Evolutionary conservation across 805 yeast species (phyloP).

Genomic region (Zygoascus flipseniorum): DNA sequence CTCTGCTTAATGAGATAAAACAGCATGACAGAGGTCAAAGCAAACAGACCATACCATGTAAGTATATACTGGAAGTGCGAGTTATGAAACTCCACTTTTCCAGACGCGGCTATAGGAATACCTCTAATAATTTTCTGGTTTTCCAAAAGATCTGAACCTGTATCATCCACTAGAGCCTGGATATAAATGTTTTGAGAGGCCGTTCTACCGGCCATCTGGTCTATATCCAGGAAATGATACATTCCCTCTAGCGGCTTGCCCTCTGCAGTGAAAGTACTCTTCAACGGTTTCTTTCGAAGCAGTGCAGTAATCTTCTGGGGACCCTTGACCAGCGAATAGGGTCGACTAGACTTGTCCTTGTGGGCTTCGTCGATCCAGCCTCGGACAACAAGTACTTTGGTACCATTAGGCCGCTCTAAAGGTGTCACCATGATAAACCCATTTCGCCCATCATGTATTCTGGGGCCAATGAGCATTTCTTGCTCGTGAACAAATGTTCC

Average conservation of each 20-base stretch:
- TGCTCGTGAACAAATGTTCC: conserved; percentile 79
- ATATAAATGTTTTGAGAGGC: conserved; percentile 66
- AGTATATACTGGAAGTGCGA: conserved; percentile 87
- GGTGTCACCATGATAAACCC: conserved; percentile 84
- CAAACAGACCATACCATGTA: conserved; percentile 89
- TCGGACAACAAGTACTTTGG: conserved; percentile 73
- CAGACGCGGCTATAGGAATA: conserved; percentile 78
- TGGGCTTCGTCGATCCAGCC: conserved; percentile 78
- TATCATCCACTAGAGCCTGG: conserved; percentile 56
- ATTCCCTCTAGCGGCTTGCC: conserved; percentile 57
- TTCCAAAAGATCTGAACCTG: conserved; percentile 29
- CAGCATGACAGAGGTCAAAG: conserved; percentile 64
- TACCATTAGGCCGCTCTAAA: conserved; percentile 66
- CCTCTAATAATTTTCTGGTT: conserved; percentile 67
- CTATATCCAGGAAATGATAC: conserved; percentile 74
- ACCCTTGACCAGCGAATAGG: conserved; percentile 64
- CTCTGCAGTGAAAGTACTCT: conserved; percentile 62
- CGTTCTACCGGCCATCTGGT: conserved; percentile 65
- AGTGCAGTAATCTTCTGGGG: conserved; percentile 66
- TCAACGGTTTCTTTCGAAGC: conserved; percentile 57
- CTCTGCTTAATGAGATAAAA: conserved; percentile 41
- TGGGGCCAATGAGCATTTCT: conserved; percentile 89
- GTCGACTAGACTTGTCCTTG: conserved; percentile 47
- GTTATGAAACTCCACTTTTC: conserved; percentile 76
- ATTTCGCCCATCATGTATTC: conserved; percentile 57